Evolutionary conservation across 2,329 filamentous ascomycete species (phyloP), one percentile per base, ranked within the genome.

Genomic region (Colletotrichum simmondsii): DNA sequence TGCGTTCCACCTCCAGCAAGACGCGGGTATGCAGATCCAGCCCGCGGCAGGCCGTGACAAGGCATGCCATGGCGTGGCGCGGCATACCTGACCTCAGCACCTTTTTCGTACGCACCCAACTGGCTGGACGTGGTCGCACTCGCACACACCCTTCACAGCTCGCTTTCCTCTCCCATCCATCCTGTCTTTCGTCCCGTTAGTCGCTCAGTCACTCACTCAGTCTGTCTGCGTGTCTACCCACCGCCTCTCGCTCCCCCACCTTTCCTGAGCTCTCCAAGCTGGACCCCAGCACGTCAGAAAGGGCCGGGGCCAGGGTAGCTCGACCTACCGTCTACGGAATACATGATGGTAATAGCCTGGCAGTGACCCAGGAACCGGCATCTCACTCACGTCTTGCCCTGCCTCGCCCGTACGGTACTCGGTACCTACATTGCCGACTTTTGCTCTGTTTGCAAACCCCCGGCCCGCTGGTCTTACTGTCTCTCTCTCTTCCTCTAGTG

Each of bases 281-380:
- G 59, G 70, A 65, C 71, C 71, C 66, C 66, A 65, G 66, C n/a
- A 70, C 56, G 60, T 70, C 46, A 65, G 32, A 70, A 60, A 56
- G 71, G 66, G 59, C 28, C 59, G 70, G 70, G 71, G 60, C 56
- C 61, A 61, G 56, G 57, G n/a, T 70, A 37, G 56, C 35, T 67
- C 68, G 28, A 65, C 59, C 60, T 35, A 12, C 32, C 32, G 32
- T 35, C 32, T 12, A 12, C 32, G 32, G 1, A 5, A 11, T 12
- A 35, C 32, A 35, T 35, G 32, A 12, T 12, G 32, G 32, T 35
- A 35, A 35, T 35, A 35, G 32, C 32, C 32, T 35, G 32, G 32
- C 32, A 35, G 32, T 35, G 11, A 35, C 32, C 32, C 11, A 35
- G 32, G 32, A 35, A 35, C 32, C 32, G 32, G 32, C 32, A 24